Base-by-base conservation (phyloP, 805 yeast genomes). In the Zygotorulaspora florentina region DNA sequence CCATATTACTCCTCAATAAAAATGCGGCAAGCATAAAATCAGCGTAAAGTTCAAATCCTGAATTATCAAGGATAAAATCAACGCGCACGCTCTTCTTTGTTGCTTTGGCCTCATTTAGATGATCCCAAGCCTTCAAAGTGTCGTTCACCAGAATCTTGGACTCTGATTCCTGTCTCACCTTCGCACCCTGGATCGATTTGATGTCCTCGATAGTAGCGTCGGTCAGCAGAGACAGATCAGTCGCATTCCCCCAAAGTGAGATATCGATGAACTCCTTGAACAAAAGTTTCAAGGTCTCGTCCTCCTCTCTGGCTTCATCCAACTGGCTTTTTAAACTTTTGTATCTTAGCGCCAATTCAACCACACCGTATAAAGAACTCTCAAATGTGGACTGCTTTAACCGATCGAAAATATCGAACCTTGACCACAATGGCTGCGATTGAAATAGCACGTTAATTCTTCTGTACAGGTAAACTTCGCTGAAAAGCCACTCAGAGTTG, bases 171-270 rank as follows among this genome's bases (percentile, higher is more conserved):
- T 81, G 83, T 55, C 98, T 76, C 15, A 88, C 88, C 51, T 85
- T 88, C 10, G 85, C 86, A 35, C 96, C 96, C 71, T 93, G 99
- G 33, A 88, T 80, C 5, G 91, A 81, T 65, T 87, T 85, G 58
- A 93, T 85, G 54, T 93, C 96, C 39, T 90, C 96, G 25, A 88
- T 64, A 7, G 89, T 80, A n/a, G 91, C 88, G 48, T 87, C 89
- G 3, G 95, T 90, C 51, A 93, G 73, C 43, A 95, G 70, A 0
- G 97, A 88, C 59, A 93, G 75, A 66, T 93, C 99, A 3, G 97
- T 87, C 15, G 98, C 97, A 66, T 93, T 93, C 23, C 99, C 99
- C 99, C 99, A 93, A 43, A 93, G 68, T 0, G 96, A 87, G 45
- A 91, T 79, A 61, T 89, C 96, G 35, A 86, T 68, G 51, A 90